phyloP scores from a whole-genome alignment of 1,284 basidiomycete genomes.

The Agaricales sp. region DNA sequence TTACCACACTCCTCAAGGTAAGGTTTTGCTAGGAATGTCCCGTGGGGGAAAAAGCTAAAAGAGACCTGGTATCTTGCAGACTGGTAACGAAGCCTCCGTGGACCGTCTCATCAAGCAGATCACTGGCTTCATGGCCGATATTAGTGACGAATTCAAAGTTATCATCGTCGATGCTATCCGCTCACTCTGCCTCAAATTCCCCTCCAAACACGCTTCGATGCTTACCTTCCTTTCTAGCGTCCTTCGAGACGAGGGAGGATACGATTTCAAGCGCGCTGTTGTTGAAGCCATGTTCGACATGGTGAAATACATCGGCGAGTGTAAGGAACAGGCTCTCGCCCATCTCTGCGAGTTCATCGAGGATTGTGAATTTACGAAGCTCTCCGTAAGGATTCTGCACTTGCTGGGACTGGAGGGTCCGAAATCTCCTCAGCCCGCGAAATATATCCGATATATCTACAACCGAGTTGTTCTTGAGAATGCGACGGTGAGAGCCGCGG shows the following conservation, averaged over 20 bases:
- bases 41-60: slow-evolving; percentile 5
- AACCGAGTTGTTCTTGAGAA: slow-evolving; percentile 99
- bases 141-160: slow-evolving; percentile 99
- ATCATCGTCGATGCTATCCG: slow-evolving; percentile 99
- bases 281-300: slow-evolving; percentile 99
- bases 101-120: slow-evolving; percentile 99
- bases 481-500: slow-evolving; percentile 94
- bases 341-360: slow-evolving; percentile 99
- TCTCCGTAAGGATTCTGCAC: slow-evolving; percentile 94
- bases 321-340: slow-evolving; percentile 93
- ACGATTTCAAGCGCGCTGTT: slow-evolving; percentile 98
- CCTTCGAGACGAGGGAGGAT: slow-evolving; percentile 94
- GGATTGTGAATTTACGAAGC: slow-evolving; percentile 99
- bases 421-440: slow-evolving; percentile 89
- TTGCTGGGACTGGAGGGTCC: slow-evolving; percentile 95
- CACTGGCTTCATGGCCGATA: slow-evolving; percentile 97
- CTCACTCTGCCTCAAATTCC: slow-evolving; percentile 98
- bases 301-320: slow-evolving; percentile 95
- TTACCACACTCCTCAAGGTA: slow-evolving; percentile 95
- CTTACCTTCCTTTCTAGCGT: slow-evolving; percentile 91
- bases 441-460: slow-evolving; percentile 99
- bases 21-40: not conserved
- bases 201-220: slow-evolving; percentile 92
- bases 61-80: slow-evolving; percentile 33
- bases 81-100: slow-evolving; percentile 97